phyloP scores from a whole-genome alignment of 176 grass and related monocot genomes.

The Oryza meridionalis region DNA sequence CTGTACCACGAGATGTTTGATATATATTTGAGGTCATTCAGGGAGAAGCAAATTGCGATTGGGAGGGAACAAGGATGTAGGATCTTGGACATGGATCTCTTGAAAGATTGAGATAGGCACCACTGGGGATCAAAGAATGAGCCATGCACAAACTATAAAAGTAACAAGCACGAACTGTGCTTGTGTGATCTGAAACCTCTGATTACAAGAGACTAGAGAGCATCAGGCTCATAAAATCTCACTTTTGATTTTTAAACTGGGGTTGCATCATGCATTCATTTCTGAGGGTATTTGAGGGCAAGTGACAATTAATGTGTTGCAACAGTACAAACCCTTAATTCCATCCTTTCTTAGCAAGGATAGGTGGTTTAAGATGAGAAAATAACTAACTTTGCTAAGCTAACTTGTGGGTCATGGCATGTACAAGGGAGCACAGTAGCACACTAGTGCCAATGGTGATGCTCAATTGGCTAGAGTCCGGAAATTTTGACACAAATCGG shows the following conservation, averaged over 20 bases:
- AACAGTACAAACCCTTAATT: neutral
- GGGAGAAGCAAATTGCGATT: neutral
- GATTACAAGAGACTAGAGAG: neutral
- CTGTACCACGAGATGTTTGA: conserved; percentile 29
- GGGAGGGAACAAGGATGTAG: neutral
- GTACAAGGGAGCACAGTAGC: neutral
- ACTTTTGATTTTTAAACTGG: neutral
- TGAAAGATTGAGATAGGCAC: conserved; percentile 32
- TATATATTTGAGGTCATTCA: conserved; percentile 14
- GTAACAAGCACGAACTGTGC: conserved; percentile 6
- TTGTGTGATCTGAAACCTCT: neutral
- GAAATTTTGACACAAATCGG: neutral
- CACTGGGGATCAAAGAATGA: conserved; percentile 31
- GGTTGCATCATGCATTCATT: neutral
- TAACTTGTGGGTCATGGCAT: neutral
- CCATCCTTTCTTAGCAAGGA: neutral
- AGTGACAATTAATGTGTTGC: neutral
- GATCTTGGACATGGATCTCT: conserved; percentile 1
- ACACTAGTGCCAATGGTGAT: neutral
- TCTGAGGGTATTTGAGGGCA: neutral
- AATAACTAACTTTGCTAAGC: neutral
- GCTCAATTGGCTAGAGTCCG: conserved; percentile 2
- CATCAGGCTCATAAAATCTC: neutral
- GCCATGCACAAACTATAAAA: conserved; percentile 17
- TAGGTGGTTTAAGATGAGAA: neutral